Conservation (phyloP, 2,329 filamentous ascomycete species). For the Dothidotthia symphoricarpi region DNA sequence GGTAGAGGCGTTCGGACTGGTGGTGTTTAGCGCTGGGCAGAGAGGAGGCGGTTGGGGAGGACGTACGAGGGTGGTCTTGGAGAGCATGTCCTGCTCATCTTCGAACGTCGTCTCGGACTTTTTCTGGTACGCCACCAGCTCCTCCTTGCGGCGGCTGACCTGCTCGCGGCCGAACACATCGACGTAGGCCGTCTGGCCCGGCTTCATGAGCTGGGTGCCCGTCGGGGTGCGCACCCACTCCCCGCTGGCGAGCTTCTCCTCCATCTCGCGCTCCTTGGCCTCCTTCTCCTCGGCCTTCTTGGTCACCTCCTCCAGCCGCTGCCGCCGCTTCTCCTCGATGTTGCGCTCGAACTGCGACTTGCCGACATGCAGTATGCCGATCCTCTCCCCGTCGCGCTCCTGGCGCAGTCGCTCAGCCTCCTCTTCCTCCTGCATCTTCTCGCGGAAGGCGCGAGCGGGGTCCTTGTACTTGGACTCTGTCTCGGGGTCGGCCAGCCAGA, state of each 20-base stretch:
- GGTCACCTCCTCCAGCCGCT: slow-evolving; percentile 30
- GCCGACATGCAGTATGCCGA: slow-evolving; percentile 36
- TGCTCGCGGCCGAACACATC: slow-evolving; percentile 36
- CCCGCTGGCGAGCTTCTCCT: slow-evolving; percentile 34
- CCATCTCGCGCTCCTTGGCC: slow-evolving; percentile 27
- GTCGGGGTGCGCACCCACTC: slow-evolving; percentile 36
- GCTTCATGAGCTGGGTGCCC: slow-evolving; percentile 39
- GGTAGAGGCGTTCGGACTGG: slow-evolving; percentile 37
- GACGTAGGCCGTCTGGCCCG: slow-evolving; percentile 34
- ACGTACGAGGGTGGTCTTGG: slow-evolving; percentile 35
- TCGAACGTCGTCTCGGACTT: slow-evolving; percentile 25
- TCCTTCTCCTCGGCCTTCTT: slow-evolving; percentile 37
- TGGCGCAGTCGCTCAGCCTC: slow-evolving; percentile 23
- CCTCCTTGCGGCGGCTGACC: slow-evolving; percentile 31
- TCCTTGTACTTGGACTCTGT: slow-evolving; percentile 42
- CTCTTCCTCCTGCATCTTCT: slow-evolving; percentile 35
- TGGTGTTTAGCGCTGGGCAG: not conserved
- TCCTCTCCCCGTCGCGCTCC: slow-evolving; percentile 26
- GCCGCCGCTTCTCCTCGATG: slow-evolving; percentile 33
- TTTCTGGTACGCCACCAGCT: slow-evolving; percentile 28
- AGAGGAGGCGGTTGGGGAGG: not conserved
- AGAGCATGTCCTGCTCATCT: slow-evolving; percentile 27
- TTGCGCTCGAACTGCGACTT: slow-evolving; percentile 37
- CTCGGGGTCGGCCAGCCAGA: slow-evolving; percentile 40
- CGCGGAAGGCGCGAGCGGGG: slow-evolving; percentile 34